Evolutionary conservation across 73 alveolate genomes (phyloP).

Genomic region (Uronychia setigera): DNA sequence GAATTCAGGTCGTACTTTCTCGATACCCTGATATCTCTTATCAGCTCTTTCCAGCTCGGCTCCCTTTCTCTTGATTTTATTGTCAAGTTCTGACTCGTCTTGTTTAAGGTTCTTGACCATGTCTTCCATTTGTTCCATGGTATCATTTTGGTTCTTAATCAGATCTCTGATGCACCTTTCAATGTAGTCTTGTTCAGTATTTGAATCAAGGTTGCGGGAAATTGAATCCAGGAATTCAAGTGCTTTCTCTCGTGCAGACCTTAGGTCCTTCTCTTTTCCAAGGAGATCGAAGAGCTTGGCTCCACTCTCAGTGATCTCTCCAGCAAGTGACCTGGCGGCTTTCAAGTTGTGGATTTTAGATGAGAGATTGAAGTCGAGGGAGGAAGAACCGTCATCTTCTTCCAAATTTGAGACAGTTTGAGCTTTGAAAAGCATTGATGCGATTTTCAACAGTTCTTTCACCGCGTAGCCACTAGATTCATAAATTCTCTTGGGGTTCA

Average conservation of each 20-base stretch:
- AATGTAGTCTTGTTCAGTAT: conserved; percentile 85
- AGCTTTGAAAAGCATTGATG: conserved; percentile 96
- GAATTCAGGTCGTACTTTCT: conserved; percentile 85
- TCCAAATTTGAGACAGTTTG: conserved; percentile 75
- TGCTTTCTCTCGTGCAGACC: conserved; percentile 95
- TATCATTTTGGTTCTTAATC: conserved; percentile 82
- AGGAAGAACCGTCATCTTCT: conserved; percentile 66
- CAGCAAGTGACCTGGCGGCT: conserved; percentile 83
- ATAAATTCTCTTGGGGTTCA: conserved; percentile 95
- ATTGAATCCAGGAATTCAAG: conserved; percentile 87
- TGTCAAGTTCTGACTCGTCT: conserved; percentile 83
- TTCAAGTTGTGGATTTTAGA: conserved; percentile 75
- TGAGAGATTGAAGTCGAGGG: conserved; percentile 60
- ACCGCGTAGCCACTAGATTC: conserved; percentile 99
- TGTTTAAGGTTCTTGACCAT: conserved; percentile 88
- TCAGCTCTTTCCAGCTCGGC: conserved; percentile 95
- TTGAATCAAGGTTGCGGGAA: conserved; percentile 67
- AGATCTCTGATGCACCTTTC: conserved; percentile 85
- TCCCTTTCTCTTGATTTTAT: conserved; percentile 84
- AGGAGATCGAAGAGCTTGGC: conserved; percentile 94
- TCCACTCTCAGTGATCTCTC: conserved; percentile 93
- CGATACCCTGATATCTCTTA: conserved; percentile 86
- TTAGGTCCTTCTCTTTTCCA: conserved; percentile 95
- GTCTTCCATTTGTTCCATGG: conserved; percentile 85
- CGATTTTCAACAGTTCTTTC: conserved; percentile 92